phyloP scores from a whole-genome alignment of 1,284 basidiomycete species.

The Fomitopsis betulina region DNA sequence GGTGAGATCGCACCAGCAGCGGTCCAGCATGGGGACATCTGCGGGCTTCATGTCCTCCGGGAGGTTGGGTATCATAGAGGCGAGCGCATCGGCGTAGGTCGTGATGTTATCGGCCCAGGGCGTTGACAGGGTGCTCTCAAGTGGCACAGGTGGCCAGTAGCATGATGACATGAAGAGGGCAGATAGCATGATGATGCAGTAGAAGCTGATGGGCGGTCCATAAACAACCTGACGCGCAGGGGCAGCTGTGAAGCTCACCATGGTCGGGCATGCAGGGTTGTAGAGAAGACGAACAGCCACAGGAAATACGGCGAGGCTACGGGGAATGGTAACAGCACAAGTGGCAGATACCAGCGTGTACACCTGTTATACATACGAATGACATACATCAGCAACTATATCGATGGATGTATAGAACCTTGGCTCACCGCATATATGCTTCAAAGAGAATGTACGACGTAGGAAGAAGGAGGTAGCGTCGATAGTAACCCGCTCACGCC shows the following conservation, averaged over 20 bases:
- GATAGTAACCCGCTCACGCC: not conserved
- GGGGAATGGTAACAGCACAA: conserved; percentile 72
- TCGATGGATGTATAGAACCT: too few relatives aligned
- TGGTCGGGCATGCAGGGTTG: conserved; percentile 73
- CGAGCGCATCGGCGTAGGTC: conserved; percentile 62
- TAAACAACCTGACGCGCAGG: conserved; percentile 3
- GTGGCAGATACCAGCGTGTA: conserved; percentile 77
- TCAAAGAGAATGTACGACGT: not conserved
- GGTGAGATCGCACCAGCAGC: conserved; percentile 78
- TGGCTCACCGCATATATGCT: not conserved
- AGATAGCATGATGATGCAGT: conserved; percentile 73
- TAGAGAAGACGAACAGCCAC: conserved; percentile 64
- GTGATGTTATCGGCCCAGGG: conserved; percentile 68
- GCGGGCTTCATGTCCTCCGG: conserved; percentile 28
- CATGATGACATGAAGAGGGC: conserved; percentile 80
- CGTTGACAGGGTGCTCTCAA: conserved; percentile 51
- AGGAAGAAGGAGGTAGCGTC: not conserved
- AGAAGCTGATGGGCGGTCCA: conserved; percentile 48
- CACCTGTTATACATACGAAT: conserved; percentile 44
- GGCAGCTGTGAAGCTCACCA: conserved; percentile 46
- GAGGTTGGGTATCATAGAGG: conserved; percentile 29
- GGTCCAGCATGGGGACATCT: conserved; percentile 59
- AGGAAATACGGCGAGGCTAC: conserved; percentile 75
- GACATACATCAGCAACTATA: too few relatives aligned
- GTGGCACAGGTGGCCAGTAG: conserved; percentile 77